Evolutionary conservation across 2,329 filamentous ascomycete genomes (phyloP), one percentile per base, ranked within the genome.

Genomic region (Colletotrichum sp.): DNA sequence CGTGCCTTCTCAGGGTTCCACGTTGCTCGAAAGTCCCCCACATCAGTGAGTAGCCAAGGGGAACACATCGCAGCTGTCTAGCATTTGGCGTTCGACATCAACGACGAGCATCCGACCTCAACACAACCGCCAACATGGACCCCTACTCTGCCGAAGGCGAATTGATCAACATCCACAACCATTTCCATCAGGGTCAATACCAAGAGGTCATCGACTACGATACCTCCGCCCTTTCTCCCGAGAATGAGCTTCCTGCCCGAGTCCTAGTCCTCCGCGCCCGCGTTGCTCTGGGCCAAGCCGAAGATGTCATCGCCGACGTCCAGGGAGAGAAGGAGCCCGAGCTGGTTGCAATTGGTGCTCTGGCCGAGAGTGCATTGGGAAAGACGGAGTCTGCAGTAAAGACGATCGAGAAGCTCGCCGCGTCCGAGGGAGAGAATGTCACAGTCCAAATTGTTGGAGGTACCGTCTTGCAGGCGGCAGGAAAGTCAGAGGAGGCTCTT

Each of bases 191-290:
- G 85, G 96, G 95, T 83, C 96, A 98, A 89, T 98, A 95, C 90
- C 91, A 95, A 82, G 90, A 93, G 82, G 96, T 98, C 78, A 86
- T 98, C 85, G 94, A 97, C 87, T 98, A 96, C 87, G 94, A 98
- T 85, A 94, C 93, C 59, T 92, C 94, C 7, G 89, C 93, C 76
- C 94, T 99, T 82, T 97, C 95, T 60, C 80, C 93, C 78, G 92
- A 94, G 81, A 98, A 98, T 87, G 89, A 90, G 63, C 89, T 96
- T 16, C 92, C 95, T 57, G 94, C 95, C 55, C 93, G 93, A 75
- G 88, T 98, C 60, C 92, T 99, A 72, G 90, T 94, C 83, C 92
- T 96, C 78, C 95, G 97, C 83, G 93, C 96, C 59, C 94, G 93
- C 83, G 92, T 98, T 81, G 96, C 96, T 68, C 91, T 96, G 9